phyloP scores from a whole-genome alignment of 495 filamentous ascomycete genomes.

The Penicillium mononematosum region DNA sequence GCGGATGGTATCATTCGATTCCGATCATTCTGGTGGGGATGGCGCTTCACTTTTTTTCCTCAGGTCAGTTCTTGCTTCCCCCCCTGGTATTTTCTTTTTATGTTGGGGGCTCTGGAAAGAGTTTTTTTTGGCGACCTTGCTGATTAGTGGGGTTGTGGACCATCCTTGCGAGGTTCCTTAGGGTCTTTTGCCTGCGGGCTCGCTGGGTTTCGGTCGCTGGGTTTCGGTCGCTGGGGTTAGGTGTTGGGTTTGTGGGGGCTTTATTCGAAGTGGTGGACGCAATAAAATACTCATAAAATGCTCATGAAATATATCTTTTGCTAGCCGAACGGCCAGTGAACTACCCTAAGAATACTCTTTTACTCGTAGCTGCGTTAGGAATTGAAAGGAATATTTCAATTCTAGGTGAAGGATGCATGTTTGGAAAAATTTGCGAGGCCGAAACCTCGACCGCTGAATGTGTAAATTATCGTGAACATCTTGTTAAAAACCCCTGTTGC shows the following conservation, averaged over 20 bases:
- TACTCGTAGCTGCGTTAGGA: background rate
- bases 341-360: background rate
- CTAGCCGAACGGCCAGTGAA: background rate
- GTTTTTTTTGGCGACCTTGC: constrained; percentile 34
- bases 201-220: background rate
- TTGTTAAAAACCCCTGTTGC: constrained; percentile 23
- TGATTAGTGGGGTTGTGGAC: constrained; percentile 38
- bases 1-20: constrained; percentile 89
- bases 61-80: constrained; percentile 54
- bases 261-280: background rate
- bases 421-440: constrained; percentile 9
- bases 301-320: background rate
- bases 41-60: constrained; percentile 65
- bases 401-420: background rate
- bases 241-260: background rate
- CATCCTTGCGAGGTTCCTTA: constrained; percentile 15
- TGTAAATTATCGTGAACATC: constrained; percentile 18
- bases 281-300: background rate
- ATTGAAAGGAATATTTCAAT: background rate
- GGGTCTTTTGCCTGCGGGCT: constrained; percentile 13
- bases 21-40: constrained; percentile 92
- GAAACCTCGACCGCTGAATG: constrained; percentile 14
- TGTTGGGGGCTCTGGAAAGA: constrained; percentile 31
- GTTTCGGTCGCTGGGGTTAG: background rate
- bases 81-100: constrained; percentile 12